phyloP scores from a whole-genome alignment of 345 rosid genomes.

The Eutrema yunnanense region DNA sequence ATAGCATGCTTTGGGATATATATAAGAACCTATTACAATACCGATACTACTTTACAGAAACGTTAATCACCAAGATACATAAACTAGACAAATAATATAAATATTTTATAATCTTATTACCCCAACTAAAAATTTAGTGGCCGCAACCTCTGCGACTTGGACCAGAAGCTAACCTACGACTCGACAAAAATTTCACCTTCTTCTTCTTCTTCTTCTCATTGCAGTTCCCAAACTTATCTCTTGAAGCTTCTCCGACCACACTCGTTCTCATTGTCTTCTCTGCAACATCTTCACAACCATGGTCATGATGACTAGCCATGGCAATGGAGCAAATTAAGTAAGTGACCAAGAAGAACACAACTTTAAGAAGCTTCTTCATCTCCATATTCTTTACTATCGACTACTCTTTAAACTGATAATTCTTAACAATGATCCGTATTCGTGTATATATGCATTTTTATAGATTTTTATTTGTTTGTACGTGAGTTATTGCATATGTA shows the following conservation, averaged over 20 bases:
- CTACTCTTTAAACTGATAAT: neutral
- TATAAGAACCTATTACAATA: neutral
- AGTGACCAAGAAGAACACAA: neutral
- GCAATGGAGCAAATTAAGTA: conserved; percentile 2
- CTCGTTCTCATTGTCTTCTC: neutral
- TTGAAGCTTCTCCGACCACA: neutral
- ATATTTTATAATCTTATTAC: neutral
- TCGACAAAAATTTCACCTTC: neutral
- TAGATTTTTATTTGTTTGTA: neutral
- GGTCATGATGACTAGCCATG: conserved; percentile 4
- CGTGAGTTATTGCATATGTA: neutral
- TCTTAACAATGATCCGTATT: neutral
- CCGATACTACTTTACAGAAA: neutral
- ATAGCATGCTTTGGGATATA: too few species aligned
- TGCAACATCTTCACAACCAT: neutral
- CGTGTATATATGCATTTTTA: neutral
- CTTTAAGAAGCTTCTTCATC: conserved; percentile 9
- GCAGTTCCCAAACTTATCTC: neutral
- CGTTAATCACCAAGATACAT: neutral
- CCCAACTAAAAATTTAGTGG: neutral
- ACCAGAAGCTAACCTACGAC: conserved; percentile 22
- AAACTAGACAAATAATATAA: neutral
- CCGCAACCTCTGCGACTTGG: conserved; percentile 24
- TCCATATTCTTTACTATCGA: neutral
- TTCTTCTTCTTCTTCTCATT: neutral